Evolutionary conservation across 768 basidiomycete species (phyloP).

Genomic region (Cyathus striatus): DNA sequence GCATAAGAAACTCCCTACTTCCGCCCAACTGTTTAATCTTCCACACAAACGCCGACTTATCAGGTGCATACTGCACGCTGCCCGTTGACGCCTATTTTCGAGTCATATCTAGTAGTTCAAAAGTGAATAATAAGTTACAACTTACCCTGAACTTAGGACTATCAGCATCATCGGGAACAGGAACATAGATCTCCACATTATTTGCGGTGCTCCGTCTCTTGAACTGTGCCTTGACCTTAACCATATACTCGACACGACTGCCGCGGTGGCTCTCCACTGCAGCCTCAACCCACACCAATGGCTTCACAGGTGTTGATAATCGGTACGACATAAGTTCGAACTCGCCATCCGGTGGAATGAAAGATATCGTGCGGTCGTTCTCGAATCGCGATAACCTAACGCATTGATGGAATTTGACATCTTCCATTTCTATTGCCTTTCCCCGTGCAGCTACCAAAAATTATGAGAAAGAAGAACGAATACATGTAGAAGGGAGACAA

Average conservation of each 20-base stretch:
- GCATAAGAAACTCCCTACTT: slow-evolving; percentile 94
- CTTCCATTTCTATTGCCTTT: slow-evolving; percentile 99
- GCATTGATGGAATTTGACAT: slow-evolving; percentile 99
- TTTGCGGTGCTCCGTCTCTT: slow-evolving; percentile 95
- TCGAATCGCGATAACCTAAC: slow-evolving; percentile 96
- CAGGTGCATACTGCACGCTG: slow-evolving; percentile 93
- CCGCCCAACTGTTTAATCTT: slow-evolving; percentile 98
- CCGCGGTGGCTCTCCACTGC: slow-evolving; percentile 92
- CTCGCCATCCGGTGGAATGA: slow-evolving; percentile 98
- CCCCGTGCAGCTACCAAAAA: slow-evolving; percentile 69
- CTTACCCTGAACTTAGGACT: slow-evolving; percentile 93
- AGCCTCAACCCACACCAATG: slow-evolving; percentile 96
- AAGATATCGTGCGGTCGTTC: slow-evolving; percentile 97
- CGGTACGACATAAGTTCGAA: slow-evolving; percentile 99
- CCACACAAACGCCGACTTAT: slow-evolving; percentile 98
- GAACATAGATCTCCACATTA: slow-evolving; percentile 97
- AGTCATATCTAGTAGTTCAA: not conserved
- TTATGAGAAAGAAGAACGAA: not conserved
- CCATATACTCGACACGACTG: slow-evolving; percentile 92
- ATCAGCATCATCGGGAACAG: slow-evolving; percentile 98
- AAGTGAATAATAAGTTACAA: slow-evolving; percentile 2
- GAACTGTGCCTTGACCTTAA: slow-evolving; percentile 95
- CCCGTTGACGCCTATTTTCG: slow-evolving; percentile 80
- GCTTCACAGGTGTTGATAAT: slow-evolving; percentile 94
- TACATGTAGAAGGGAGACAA: slow-evolving; percentile 19